Base-by-base conservation (phyloP, 805 yeast genomes). In the Suhomyces pyralidae region DNA sequence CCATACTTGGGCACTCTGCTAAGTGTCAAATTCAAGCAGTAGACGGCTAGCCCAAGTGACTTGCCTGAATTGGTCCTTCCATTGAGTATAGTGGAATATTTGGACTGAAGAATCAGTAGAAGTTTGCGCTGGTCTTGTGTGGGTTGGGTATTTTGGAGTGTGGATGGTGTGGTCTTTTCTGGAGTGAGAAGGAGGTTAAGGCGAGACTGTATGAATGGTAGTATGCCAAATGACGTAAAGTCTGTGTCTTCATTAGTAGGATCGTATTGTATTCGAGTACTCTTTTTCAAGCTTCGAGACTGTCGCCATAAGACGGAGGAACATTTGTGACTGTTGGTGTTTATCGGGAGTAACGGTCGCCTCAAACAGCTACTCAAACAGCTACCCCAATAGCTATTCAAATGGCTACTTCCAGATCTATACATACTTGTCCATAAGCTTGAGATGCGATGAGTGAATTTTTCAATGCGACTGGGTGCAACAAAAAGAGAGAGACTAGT, bases 141-240 rank as follows among this genome's bases (percentile, higher is more conserved):
- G 3, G 70, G 68, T 1, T 34, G 17, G 7, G 51, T 52, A 49
- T 66, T 64, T 14, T 19, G 28, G 9, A 40, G 48, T 7, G 61
- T 3, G 22, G 22, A 3, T 22, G 3, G 25, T 22, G 25, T 7
- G 25, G 5, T 22, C 7, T 5, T 22, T 4, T 7, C 25, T 22
- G 25, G 5, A 5, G 25, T 5, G 3, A 22, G 3, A 22, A 22
- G 25, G 3, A 4, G 25, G 49, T 67, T 64, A 46, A 63, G 42
- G 10, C 52, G 57, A n/a, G 52, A 44, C 45, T 63, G 68, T 7
- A 67, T 46, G 48, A 58, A 64, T 1, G 70, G 69, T 10, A 66
- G 44, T 1, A 67, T 48, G 1, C 66, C 66, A 46, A 51, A 59
- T 1, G 57, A 40, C 2, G 63, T 56, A 56, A 65, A 66, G 45